These are phyloP conservation scores for Colletotrichum truncatum DNA, from an alignment of 2,329 filamentous ascomycete species.

Conservation along the genomic window DNA sequence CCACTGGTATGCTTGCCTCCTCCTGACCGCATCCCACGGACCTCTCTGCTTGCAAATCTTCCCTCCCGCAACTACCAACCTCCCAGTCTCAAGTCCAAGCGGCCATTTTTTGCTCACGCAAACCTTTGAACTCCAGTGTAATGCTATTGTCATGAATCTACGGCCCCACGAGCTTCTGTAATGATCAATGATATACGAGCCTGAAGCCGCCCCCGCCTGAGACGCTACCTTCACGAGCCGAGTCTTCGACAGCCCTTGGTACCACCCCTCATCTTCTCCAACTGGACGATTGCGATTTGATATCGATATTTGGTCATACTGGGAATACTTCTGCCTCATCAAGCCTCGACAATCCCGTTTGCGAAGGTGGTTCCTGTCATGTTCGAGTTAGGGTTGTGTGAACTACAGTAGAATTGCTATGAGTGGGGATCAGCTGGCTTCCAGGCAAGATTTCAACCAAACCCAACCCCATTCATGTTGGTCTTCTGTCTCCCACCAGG, in stretches of 20 bases:
- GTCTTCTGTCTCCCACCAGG: slow-evolving; percentile 29
- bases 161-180: slow-evolving; percentile 25
- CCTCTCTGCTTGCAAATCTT: slow-evolving; percentile 14
- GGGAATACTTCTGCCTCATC: background rate
- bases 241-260: slow-evolving; percentile 6
- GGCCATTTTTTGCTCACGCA: slow-evolving; percentile 3
- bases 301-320: background rate
- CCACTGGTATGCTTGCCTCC: slow-evolving; percentile 1
- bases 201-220: slow-evolving; percentile 22
- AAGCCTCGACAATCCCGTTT: slow-evolving; percentile 3
- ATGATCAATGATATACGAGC: slow-evolving; percentile 33
- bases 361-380: slow-evolving; percentile 29
- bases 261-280: background rate
- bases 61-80: slow-evolving; percentile 18
- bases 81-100: background rate
- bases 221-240: slow-evolving; percentile 16
- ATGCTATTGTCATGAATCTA: slow-evolving; percentile 10
- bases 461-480: slow-evolving; percentile 24
- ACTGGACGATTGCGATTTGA: background rate
- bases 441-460: slow-evolving; percentile 54
- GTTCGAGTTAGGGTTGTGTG: slow-evolving; percentile 31
- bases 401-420: slow-evolving; percentile 59
- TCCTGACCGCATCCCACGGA: slow-evolving; percentile 15
- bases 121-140: slow-evolving; percentile 5
- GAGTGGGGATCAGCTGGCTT: slow-evolving; percentile 67